Percentiles rank a stretch among this genome's conserved stretches.
phyloP scores from a whole-genome alignment of 2,329 filamentous ascomycete genomes.

The Botrytis galanthina region DNA sequence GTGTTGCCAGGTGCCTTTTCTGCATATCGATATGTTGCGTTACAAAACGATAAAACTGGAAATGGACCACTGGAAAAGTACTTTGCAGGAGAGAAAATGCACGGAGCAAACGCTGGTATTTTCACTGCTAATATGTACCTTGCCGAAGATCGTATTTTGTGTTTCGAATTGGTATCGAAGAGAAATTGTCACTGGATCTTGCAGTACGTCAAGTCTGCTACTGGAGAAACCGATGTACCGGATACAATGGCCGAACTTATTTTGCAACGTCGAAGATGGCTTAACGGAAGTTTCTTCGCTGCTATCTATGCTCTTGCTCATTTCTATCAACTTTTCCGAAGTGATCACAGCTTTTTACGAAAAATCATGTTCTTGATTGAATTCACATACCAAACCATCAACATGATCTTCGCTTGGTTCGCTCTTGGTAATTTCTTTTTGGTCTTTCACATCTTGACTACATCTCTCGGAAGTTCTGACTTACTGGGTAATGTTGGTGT shows the following conservation, averaged over 20 bases:
- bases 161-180: slow-evolving; percentile 95
- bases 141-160: slow-evolving; percentile 84
- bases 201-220: slow-evolving; percentile 96
- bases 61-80: slow-evolving; percentile 96
- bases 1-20: slow-evolving; percentile 92
- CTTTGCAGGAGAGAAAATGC: slow-evolving; percentile 97
- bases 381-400: slow-evolving; percentile 91
- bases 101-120: slow-evolving; percentile 92
- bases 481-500: slow-evolving; percentile 75
- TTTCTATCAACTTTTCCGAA: slow-evolving; percentile 87
- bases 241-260: slow-evolving; percentile 95
- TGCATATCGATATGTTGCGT: slow-evolving; percentile 90
- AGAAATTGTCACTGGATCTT: slow-evolving; percentile 92
- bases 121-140: slow-evolving; percentile 98
- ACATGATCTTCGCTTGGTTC: slow-evolving; percentile 96
- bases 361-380: slow-evolving; percentile 93
- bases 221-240: slow-evolving; percentile 95
- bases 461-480: slow-evolving; percentile 68
- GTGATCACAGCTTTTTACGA: slow-evolving; percentile 84
- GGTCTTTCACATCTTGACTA: slow-evolving; percentile 96
- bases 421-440: slow-evolving; percentile 98
- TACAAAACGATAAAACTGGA: slow-evolving; percentile 95
- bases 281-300: slow-evolving; percentile 98
- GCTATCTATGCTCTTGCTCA: slow-evolving; percentile 97
- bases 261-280: slow-evolving; percentile 92